Evolutionary conservation across 257 asterid species (phyloP).

Genomic region (Rehmannia glutinosa): DNA sequence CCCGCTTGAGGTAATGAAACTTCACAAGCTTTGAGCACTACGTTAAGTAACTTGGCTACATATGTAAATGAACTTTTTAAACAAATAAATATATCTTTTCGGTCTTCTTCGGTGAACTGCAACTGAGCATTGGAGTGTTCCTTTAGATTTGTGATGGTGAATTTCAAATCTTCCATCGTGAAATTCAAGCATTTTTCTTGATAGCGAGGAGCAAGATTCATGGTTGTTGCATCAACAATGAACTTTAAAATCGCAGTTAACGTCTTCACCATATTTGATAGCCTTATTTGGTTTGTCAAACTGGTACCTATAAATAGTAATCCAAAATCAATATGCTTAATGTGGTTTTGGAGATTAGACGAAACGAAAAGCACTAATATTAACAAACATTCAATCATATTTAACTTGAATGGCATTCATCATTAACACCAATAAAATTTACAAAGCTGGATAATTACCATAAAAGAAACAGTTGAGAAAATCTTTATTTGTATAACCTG

Average conservation of each 20-base stretch:
- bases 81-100: constrained; percentile 46
- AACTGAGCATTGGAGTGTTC: constrained; percentile 31
- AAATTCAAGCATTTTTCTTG: constrained; percentile 57
- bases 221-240: constrained; percentile 57
- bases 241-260: constrained; percentile 71
- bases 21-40: constrained; percentile 48
- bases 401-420: neutral
- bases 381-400: neutral
- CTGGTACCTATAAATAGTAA: constrained; percentile 35
- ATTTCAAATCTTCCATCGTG: constrained; percentile 40
- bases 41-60: constrained; percentile 67
- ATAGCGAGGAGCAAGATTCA: constrained; percentile 38
- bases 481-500: constrained; percentile 1
- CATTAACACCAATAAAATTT: neutral
- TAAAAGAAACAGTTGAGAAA: neutral
- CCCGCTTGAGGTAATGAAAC: constrained; percentile 29
- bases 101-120: constrained; percentile 46
- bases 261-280: constrained; percentile 45
- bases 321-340: neutral
- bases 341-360: neutral
- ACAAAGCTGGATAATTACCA: neutral
- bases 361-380: neutral
- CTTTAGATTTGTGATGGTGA: constrained; percentile 43
- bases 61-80: constrained; percentile 77
- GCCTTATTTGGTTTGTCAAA: constrained; percentile 23